Evolutionary conservation across 768 basidiomycete genomes (phyloP), one percentile per base, ranked within the genome.

Genomic region (Astraeus odoratus): DNA sequence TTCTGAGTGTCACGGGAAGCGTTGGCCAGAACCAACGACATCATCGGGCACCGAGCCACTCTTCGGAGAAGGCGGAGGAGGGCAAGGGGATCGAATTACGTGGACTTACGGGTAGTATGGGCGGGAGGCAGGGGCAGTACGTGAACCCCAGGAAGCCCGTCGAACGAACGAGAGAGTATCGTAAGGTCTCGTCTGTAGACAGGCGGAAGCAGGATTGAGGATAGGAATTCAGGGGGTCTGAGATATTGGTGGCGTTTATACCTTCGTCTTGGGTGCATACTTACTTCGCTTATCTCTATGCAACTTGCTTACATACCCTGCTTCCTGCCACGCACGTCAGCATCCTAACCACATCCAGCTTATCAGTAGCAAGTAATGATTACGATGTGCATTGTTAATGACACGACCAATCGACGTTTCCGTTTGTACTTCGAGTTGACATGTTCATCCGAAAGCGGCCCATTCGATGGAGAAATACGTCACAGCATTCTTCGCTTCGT

Each of bases 381-480:
- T 23, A 22, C 6, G 42, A 31, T 3, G 8, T 19, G 27, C 27
- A 13, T 19, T 8, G 36, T 8, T 6, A n/a, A 4, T 13, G 36
- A 10, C 15, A 5, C 13, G 13, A 22, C 37, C 20, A 22, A 3
- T 22, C 12, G 15, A 15, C 20, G 13, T 23, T 12, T n/a, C 2
- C 8, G 16, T 5, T 7, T 37, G 27, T 37, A 13, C 12, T 9
- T 13, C 3, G n/a, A n/a, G n/a, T n/a, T n/a, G n/a, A n/a, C n/a
- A 13, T 22, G 8, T n/a, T 61, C 39, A 64, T 9, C 91, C 91
- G 55, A 93, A 94, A 9, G 87, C 86, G 26, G 89, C 86, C 91
- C 91, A 94, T 66, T 92, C 89, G 47, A 94, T 76, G 39, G 85
- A 86, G 44, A 85, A 73, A 66, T 87, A 90, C 0, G 81, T 77